These are phyloP conservation scores for Blepharisma undulans DNA, from an alignment of 169 alveolate species.

Conservation along the genomic window DNA sequence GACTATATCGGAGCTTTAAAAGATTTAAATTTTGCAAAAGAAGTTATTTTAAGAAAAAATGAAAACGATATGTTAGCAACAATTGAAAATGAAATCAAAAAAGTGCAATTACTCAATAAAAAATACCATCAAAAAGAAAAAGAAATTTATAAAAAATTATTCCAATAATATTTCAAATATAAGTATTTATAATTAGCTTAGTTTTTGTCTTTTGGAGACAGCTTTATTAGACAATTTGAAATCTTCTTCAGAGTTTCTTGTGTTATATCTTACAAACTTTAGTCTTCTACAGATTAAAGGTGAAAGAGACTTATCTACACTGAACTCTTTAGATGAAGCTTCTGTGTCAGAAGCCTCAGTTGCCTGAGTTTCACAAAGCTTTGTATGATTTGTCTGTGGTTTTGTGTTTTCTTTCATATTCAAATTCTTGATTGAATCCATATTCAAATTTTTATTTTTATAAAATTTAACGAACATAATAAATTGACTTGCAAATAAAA, in stretches of 20 bases:
- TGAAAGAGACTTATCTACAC: neutral
- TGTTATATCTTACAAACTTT: neutral
- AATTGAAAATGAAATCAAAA: constrained; percentile 5
- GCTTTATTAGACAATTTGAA: neutral
- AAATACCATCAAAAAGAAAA: neutral
- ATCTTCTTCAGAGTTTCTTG: neutral
- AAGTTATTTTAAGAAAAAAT: neutral
- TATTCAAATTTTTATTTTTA: neutral
- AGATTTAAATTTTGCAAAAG: constrained; percentile 24
- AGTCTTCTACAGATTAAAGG: neutral
- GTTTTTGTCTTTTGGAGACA: neutral
- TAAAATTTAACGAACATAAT: neutral
- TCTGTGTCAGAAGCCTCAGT: neutral
- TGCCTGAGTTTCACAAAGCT: neutral
- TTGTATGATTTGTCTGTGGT: neutral
- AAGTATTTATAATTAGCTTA: neutral
- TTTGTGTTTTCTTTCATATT: neutral
- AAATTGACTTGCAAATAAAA: neutral
- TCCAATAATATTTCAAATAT: neutral
- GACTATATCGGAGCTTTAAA: neutral
- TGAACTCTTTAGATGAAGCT: neutral
- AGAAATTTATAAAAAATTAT: neutral
- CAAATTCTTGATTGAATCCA: neutral
- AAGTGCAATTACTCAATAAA: neutral
- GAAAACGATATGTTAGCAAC: neutral